A percentile compares a stretch with the other conserved stretches of the same genome.
Conservation (phyloP, 2,329 filamentous ascomycete genomes). For the Akanthomyces dipterigenus region DNA sequence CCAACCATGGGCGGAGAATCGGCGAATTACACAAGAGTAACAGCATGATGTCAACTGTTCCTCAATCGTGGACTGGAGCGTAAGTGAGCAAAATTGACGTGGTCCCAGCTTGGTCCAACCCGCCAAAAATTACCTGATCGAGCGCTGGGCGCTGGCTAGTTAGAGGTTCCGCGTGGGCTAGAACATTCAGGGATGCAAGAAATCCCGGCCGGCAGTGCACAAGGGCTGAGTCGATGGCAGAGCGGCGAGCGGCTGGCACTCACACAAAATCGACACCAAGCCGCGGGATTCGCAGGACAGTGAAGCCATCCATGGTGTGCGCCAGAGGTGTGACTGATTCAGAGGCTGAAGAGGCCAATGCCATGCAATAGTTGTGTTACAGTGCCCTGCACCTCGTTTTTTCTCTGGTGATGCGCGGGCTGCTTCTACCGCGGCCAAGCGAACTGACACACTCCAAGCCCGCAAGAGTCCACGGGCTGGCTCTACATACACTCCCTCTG, state of each 20-base stretch:
- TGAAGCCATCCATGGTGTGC: neutral
- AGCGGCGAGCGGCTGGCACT: neutral
- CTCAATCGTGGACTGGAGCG: neutral
- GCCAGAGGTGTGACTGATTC: neutral
- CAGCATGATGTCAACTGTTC: neutral
- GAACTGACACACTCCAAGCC: neutral
- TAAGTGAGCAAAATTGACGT: neutral
- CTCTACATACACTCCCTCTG: neutral
- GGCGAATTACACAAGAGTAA: neutral
- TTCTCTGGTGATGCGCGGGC: neutral
- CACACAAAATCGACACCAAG: neutral
- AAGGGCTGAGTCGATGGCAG: neutral
- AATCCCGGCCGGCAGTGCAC: slow-evolving; percentile 1
- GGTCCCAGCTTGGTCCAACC: neutral
- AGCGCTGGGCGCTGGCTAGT: neutral
- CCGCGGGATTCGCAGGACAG: slow-evolving; percentile 1
- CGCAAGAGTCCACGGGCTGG: neutral
- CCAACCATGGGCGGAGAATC: slow-evolving; percentile 1
- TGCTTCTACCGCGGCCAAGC: neutral
- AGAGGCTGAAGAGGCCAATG: neutral
- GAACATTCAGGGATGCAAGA: neutral
- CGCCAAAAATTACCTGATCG: slow-evolving; percentile 12
- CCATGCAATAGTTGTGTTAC: neutral
- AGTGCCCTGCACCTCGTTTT: neutral
- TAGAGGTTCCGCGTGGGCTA: neutral